Percentiles rank a stretch among this genome's conserved stretches.
These are phyloP conservation scores for Rhododendron henanense DNA, from an alignment of 148 eudicot genomes.

Conservation along the genomic window DNA sequence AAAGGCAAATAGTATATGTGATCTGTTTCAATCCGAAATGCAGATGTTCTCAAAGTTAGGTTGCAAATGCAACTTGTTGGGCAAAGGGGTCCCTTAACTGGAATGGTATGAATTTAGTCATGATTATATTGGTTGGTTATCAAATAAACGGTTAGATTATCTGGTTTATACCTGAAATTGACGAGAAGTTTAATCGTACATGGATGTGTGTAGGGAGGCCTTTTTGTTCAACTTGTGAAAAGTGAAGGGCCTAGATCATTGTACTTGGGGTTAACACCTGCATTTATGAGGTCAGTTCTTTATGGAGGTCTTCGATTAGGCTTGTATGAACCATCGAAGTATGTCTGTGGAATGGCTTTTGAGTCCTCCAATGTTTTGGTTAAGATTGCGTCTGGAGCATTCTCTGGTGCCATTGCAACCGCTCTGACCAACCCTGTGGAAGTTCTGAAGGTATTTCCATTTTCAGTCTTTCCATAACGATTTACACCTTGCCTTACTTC, in stretches of 20 bases:
- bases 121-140: neutral
- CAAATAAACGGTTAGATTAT: neutral
- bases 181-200: neutral
- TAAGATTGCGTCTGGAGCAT: constrained; percentile 95
- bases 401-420: constrained; percentile 90
- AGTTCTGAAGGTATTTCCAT: constrained; percentile 71
- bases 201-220: constrained; percentile 44
- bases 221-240: constrained; percentile 52
- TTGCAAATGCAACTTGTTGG: constrained; percentile 98
- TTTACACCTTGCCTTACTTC: constrained; percentile 10
- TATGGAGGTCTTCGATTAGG: constrained; percentile 99
- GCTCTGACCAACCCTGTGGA: constrained; percentile 88
- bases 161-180: neutral
- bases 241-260: constrained; percentile 72
- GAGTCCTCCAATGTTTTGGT: constrained; percentile 82
- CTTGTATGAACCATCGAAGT: constrained; percentile 92
- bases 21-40: constrained; percentile 18
- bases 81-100: constrained; percentile 79
- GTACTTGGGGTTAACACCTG: constrained; percentile 79
- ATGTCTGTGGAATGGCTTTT: constrained; percentile 81
- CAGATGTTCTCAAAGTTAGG: constrained; percentile 97
- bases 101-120: constrained; percentile 54
- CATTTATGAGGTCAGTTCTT: constrained; percentile 91
- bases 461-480: neutral
- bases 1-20: neutral